Evolutionary conservation across 495 filamentous ascomycete genomes (phyloP).

Genomic region (Halenospora varia): DNA sequence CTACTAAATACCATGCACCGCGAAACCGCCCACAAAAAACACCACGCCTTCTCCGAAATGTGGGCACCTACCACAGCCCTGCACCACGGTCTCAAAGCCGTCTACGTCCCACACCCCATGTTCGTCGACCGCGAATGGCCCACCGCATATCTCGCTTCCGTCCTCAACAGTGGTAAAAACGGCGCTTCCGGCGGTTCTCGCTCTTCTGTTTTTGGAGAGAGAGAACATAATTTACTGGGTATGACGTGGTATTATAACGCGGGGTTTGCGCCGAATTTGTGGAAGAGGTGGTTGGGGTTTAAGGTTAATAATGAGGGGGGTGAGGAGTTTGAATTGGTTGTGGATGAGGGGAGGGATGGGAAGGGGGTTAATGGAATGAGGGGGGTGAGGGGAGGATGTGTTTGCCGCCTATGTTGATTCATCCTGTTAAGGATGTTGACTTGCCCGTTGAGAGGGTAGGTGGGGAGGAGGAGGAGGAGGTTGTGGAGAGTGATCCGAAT

Average conservation of each 20-base stretch:
- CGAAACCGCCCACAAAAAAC: constrained; percentile 74
- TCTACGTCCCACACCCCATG: constrained; percentile 87
- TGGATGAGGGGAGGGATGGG: constrained; percentile 47
- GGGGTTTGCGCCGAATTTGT: constrained; percentile 77
- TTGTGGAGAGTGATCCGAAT: constrained; percentile 23
- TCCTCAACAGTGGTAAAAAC: constrained; percentile 82
- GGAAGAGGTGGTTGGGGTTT: constrained; percentile 81
- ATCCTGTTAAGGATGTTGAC: constrained; percentile 86
- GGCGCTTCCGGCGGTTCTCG: constrained; percentile 70
- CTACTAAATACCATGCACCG: constrained; percentile 85
- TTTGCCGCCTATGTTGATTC: constrained; percentile 83
- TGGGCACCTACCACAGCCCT: constrained; percentile 83
- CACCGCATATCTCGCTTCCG: constrained; percentile 66
- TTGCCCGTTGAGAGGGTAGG: constrained; percentile 71
- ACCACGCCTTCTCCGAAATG: constrained; percentile 95
- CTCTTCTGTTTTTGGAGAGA: constrained; percentile 73
- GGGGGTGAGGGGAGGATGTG: constrained; percentile 84
- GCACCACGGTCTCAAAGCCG: constrained; percentile 93
- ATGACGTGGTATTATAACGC: constrained; percentile 96
- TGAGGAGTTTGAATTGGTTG: constrained; percentile 71
- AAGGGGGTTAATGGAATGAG: constrained; percentile 42
- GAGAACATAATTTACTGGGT: constrained; percentile 86
- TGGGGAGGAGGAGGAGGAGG: constrained; percentile 26
- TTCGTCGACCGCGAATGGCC: constrained; percentile 93
- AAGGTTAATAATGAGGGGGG: constrained; percentile 83